phyloP scores from a whole-genome alignment of 2,329 filamentous ascomycete genomes.

The Pseudocercospora fuligena region DNA sequence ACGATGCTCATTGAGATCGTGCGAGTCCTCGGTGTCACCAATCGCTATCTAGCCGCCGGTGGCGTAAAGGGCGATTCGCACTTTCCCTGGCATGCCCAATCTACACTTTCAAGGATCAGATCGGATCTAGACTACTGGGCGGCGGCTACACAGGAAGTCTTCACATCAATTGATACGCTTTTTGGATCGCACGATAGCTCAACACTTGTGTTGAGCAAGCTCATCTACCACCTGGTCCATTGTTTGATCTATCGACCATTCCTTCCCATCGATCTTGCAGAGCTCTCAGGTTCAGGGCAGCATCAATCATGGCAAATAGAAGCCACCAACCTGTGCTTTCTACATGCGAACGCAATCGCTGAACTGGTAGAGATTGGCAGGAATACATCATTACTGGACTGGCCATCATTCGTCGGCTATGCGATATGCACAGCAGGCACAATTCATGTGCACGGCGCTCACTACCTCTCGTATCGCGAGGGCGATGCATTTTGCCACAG shows the following conservation, averaged over 20 bases:
- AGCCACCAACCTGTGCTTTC: slow-evolving; percentile 82
- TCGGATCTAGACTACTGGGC: slow-evolving; percentile 87
- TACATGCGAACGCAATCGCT: slow-evolving; percentile 85
- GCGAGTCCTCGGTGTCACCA: slow-evolving; percentile 80
- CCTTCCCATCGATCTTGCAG: slow-evolving; percentile 79
- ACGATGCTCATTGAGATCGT: slow-evolving; percentile 85
- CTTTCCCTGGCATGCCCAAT: slow-evolving; percentile 87
- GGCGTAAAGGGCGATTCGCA: slow-evolving; percentile 89
- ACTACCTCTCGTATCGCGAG: slow-evolving; percentile 69
- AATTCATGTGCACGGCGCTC: slow-evolving; percentile 83
- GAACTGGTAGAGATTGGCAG: slow-evolving; percentile 81
- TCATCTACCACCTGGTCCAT: slow-evolving; percentile 85
- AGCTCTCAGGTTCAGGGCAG: slow-evolving; percentile 78
- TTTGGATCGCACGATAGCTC: slow-evolving; percentile 81
- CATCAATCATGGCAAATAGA: slow-evolving; percentile 94
- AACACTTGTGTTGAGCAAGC: slow-evolving; percentile 78
- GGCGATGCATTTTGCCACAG: slow-evolving; percentile 67
- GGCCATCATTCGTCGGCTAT: slow-evolving; percentile 85
- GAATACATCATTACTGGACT: slow-evolving; percentile 75
- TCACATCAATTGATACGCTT: slow-evolving; percentile 73
- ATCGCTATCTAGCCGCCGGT: slow-evolving; percentile 80
- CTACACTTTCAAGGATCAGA: slow-evolving; percentile 82
- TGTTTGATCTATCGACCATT: slow-evolving; percentile 88
- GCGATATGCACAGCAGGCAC: slow-evolving; percentile 86
- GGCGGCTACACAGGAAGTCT: slow-evolving; percentile 77